Evolutionary conservation across 2,329 filamentous ascomycete species (phyloP), one percentile per base, ranked within the genome.

Genomic region (Venturia aucupariae): DNA sequence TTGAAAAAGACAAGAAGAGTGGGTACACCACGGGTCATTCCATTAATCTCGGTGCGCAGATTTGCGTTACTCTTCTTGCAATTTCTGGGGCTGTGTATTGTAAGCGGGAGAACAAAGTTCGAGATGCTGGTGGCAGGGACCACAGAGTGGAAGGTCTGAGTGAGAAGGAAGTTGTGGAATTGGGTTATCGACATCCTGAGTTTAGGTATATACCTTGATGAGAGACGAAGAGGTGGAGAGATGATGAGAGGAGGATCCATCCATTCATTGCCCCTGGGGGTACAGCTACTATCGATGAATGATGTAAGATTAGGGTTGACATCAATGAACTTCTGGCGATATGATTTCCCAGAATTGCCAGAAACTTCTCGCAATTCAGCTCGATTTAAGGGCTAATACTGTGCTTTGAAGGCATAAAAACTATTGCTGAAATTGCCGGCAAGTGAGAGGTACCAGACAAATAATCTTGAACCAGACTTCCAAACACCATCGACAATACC

Each of bases 1-100:
- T 80, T 4, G 72, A 73, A 0, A 69, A 67, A 13, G 81, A 84
- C 65, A 77, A 72, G 0, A 81, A 81, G 1, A 22, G 42, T 7
- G 71, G 75, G 54, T 84, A 80, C 68, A 75, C 72, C 39, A 79
- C 76, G 61, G 81, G 81, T 30, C 81, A 84, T 71, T 80, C 80
- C 4, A 85, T 86, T 76, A 86, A 86, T 68, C 75, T 86, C 57
- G 75, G 68, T 4, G 81, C 81, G 1, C 81, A 85, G 69, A 71
- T 79, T 22, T 70, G 70, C 15, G 77, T 78, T 4, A 69, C 81
- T 3, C 66, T 77, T 24, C 74, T 85, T 6, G 72, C 81, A 1
- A 41, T 77, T 4, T 77, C 76, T 30, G 82, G 82, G 19, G 80
- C 85, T 54, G 51, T 74, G 15, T 85, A 85, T 68, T 83, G 81